Evolutionary conservation across 805 yeast species (phyloP), one percentile per base, ranked within the genome.

Genomic region (Clavispora fructus): DNA sequence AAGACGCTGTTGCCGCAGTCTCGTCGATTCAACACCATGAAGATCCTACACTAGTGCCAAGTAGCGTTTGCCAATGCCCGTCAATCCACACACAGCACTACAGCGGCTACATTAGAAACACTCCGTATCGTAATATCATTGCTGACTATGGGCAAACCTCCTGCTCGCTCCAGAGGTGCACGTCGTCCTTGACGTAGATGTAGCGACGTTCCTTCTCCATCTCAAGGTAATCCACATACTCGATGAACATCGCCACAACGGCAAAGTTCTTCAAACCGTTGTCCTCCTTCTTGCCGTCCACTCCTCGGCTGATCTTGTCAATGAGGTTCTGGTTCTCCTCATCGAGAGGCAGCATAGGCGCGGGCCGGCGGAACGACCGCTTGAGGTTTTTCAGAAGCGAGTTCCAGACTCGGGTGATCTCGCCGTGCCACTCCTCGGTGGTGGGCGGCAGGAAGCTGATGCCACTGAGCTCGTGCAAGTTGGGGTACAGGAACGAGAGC

Each of bases 271-370:
- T 82, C 45, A 75, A 65, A 0, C 84, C 81, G 26, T 78, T 79
- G 28, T 78, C 82, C 42, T 79, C 82, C 57, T 79, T 76, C 39
- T 79, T 74, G 7, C 95, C 95, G 64, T 88, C 95, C 14, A 88
- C 95, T 11, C 95, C 92, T 54, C 95, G 74, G 41, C 78, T 73
- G 40, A 88, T 83, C 43, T 86, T 78, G 63, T 88, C 95, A 39
- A 88, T 64, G 46, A 72, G 61, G 53, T 78, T 79, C 32, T 72
- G 70, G 46, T 78, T 79, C 37, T 79, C 82, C 7, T 70, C 71
- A 10, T 78, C 77, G 59, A 88, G 58, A 19, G 68, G 65, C 1
- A 80, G 67, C n/a, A 84, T 84, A 2, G 95, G 95, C 1, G 74
- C 65, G 0, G 96, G 96, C 53, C 81, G 83, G 45, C 85, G 77